phyloP scores from a whole-genome alignment of 2,329 filamentous ascomycete species.

The Ustulina deusta region DNA sequence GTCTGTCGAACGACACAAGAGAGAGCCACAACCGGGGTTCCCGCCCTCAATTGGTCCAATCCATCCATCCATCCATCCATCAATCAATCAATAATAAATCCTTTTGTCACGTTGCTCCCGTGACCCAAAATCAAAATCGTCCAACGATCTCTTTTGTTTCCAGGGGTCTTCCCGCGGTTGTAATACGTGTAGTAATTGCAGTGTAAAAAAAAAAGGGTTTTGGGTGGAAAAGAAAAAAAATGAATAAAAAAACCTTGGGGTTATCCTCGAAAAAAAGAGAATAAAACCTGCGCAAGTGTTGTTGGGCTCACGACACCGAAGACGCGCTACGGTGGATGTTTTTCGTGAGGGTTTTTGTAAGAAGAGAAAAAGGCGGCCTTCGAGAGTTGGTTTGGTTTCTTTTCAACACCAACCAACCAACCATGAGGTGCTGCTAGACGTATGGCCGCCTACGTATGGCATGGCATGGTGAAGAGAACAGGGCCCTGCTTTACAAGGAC shows the following conservation, averaged over 20 bases:
- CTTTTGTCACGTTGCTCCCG: slow-evolving; percentile 40
- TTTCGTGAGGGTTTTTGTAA: not conserved
- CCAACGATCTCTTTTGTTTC: slow-evolving; percentile 39
- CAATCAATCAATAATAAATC: slow-evolving; percentile 46
- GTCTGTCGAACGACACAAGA: not conserved
- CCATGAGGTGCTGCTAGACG: not conserved
- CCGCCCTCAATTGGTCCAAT: not conserved
- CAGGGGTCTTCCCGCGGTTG: slow-evolving; percentile 37
- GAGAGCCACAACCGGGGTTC: not conserved
- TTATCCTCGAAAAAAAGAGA: not conserved
- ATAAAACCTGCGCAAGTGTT: not conserved
- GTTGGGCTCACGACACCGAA: not conserved
- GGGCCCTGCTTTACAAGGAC: slow-evolving; percentile 50
- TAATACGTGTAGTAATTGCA: not conserved
- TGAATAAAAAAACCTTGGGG: not conserved
- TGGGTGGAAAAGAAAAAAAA: not conserved
- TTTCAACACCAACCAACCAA: not conserved
- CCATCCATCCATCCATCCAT: not conserved
- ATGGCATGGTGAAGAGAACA: not conserved
- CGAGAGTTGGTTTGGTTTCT: not conserved
- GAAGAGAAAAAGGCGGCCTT: not conserved
- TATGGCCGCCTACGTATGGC: not conserved
- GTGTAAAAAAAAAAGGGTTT: not conserved
- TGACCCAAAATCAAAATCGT: slow-evolving; percentile 39
- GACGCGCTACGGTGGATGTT: not conserved